Base-by-base conservation (phyloP, 148 eudicot species). In the Rhododendron mucronatum region DNA sequence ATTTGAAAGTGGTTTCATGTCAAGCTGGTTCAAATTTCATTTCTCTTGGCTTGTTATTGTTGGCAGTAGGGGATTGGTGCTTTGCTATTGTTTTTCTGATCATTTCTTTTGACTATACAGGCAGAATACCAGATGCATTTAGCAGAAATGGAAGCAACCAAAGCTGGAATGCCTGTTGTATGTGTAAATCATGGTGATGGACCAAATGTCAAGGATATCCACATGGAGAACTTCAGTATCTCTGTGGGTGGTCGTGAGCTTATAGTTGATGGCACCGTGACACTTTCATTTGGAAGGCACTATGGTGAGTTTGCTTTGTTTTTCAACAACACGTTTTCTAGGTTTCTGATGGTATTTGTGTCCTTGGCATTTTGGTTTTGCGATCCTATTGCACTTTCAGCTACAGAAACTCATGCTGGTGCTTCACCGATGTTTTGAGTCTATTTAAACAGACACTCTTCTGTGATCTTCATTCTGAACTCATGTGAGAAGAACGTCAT, bases 171-270 rank as follows among this genome's bases (percentile, higher is more conserved):
- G 98, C 99, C 99, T 47, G 89, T 89, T 82, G 92, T 93, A 63
- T 91, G 90, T 83, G 98, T 97, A 51, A 93, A 86, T 86, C 99
- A 97, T 89, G 94, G 92, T 67, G 97, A 93, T 65, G 98, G 95
- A 45, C 90, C 98, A 35, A 75, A 80, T 91, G 88, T 97, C 86
- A 94, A 94, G 91, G 99, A 97, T 89, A 89, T 97, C 87, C 99
- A 90, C 87, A 87, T 97, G 95, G 96, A 95, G 86, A 93, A 93
- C 89, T 97, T 97, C 87, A 95, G 90, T 91, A 90, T 97, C 48
- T 97, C 99, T 51, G 97, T 97, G 82, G 99, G 98, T 67, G 99
- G 99, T 57, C 96, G 98, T 86, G 99, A 97, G 86, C 99, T 97
- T 81, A 95, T 97, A 59, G 90, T 92, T 23, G 99, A 97, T 91